Conservation (phyloP, 352 stramenopile genomes). For the Thraustotheca clavata region DNA sequence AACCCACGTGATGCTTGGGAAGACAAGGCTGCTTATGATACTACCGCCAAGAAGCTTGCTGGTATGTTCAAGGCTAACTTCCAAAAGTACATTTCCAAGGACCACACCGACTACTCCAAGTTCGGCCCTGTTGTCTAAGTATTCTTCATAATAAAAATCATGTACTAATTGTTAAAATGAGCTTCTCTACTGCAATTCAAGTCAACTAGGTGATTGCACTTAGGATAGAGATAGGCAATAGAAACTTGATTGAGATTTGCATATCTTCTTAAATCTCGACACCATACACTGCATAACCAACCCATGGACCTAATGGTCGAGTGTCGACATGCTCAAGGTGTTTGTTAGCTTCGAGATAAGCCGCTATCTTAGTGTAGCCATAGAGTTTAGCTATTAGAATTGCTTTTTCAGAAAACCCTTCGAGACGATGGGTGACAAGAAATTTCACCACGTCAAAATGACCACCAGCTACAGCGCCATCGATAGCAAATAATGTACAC, state of each 20-base stretch:
- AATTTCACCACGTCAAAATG: slow-evolving; percentile 29
- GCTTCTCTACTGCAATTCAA: not conserved
- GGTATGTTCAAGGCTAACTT: slow-evolving; percentile 97
- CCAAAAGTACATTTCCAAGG: slow-evolving; percentile 91
- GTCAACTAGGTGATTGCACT: no score
- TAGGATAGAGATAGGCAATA: no score
- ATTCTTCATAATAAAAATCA: not conserved
- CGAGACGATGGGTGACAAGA: slow-evolving; percentile 27
- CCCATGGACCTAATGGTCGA: not conserved
- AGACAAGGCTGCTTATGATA: slow-evolving; percentile 90
- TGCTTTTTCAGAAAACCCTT: slow-evolving; percentile 25
- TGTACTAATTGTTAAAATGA: not conserved
- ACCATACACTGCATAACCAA: not conserved
- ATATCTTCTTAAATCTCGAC: not conserved
- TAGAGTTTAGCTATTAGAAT: not conserved
- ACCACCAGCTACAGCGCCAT: slow-evolving; percentile 25
- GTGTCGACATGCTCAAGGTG: not conserved
- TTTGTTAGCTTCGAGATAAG: not conserved
- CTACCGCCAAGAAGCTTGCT: slow-evolving; percentile 87
- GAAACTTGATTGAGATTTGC: no score
- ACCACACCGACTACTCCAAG: slow-evolving; percentile 92
- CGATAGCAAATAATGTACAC: slow-evolving; percentile 27
- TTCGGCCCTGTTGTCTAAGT: slow-evolving; percentile 87
- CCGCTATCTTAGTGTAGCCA: not conserved
- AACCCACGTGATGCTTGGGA: slow-evolving; percentile 90